Percentiles rank a stretch among this genome's conserved stretches.
phyloP scores from a whole-genome alignment of 2,329 filamentous ascomycete genomes.

The Chrysosphaeria jannelii region DNA sequence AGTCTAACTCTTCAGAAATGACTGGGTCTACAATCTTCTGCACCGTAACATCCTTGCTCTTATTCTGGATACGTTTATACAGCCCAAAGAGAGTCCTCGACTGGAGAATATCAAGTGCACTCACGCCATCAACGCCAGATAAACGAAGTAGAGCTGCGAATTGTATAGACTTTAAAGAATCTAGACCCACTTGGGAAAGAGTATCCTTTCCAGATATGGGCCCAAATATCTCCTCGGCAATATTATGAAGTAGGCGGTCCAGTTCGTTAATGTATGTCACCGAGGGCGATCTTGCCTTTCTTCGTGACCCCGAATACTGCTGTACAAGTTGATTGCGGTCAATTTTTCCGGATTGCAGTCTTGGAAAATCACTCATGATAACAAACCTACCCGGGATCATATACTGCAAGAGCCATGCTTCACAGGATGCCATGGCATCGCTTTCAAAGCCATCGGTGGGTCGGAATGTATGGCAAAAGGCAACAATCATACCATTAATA shows the following conservation, averaged over 20 bases:
- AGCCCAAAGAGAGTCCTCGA: conserved; percentile 13
- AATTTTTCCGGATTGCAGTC: conserved; percentile 57
- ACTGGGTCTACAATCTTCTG: too few relatives aligned
- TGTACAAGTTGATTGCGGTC: conserved; percentile 34
- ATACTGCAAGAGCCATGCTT: conserved; percentile 46
- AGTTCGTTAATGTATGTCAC: conserved; percentile 7
- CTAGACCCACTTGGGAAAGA: conserved; percentile 10
- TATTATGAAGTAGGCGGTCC: conserved; percentile 9
- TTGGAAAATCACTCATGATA: conserved; percentile 32
- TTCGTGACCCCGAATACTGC: conserved; percentile 13
- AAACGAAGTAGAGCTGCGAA: conserved; percentile 32
- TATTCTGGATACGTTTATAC: conserved; percentile 3
- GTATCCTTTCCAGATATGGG: conserved; percentile 5
- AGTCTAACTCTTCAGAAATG: too few relatives aligned
- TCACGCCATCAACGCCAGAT: conserved; percentile 18
- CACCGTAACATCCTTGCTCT: too few relatives aligned
- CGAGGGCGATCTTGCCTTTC: conserved; percentile 1
- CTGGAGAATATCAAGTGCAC: conserved; percentile 29
- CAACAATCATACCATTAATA: conserved; percentile 35
- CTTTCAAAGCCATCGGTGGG: conserved; percentile 9
- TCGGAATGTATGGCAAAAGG: conserved; percentile 40
- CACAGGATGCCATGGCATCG: conserved; percentile 27
- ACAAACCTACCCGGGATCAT: conserved; percentile 60
- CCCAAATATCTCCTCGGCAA: conserved; percentile 8
- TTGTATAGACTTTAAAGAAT: conserved; percentile 13